Evolutionary conservation across 306 rosid genomes (phyloP).

Genomic region (Trifolium subterraneum): DNA sequence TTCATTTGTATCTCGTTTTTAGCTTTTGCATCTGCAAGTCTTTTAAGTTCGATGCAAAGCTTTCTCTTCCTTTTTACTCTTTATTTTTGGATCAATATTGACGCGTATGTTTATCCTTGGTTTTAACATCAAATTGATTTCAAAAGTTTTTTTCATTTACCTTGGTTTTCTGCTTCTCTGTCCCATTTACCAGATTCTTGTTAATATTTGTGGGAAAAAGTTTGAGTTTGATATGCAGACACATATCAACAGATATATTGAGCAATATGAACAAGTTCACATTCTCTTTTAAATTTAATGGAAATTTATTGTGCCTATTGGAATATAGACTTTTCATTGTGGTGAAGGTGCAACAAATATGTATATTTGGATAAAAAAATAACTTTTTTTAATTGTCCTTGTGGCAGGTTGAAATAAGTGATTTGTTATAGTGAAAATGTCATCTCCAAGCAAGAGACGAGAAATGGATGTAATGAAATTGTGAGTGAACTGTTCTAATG

Average conservation of each 20-base stretch:
- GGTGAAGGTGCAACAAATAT: slow-evolving; percentile 9
- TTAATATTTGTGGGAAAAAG: slow-evolving; percentile 22
- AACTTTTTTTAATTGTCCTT: slow-evolving; percentile 35
- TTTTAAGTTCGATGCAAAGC: not conserved
- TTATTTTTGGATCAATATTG: not conserved
- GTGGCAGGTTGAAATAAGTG: slow-evolving; percentile 58
- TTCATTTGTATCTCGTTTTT: slow-evolving; percentile 15
- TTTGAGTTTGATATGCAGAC: slow-evolving; percentile 26
- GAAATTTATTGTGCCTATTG: slow-evolving; percentile 16
- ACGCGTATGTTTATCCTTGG: slow-evolving; percentile 16
- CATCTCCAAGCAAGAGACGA: slow-evolving; percentile 99
- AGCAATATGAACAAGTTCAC: slow-evolving; percentile 28
- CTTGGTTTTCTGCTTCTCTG: slow-evolving; percentile 21
- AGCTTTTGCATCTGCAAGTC: not conserved
- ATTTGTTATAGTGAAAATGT: slow-evolving; percentile 61
- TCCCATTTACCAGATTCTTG: slow-evolving; percentile 13
- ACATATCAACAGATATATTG: not conserved
- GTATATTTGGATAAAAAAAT: slow-evolving; percentile 2
- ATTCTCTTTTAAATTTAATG: slow-evolving; percentile 24
- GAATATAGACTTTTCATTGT: slow-evolving; percentile 13
- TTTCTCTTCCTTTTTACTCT: not conserved
- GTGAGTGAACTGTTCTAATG: slow-evolving; percentile 58
- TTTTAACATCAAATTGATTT: slow-evolving; percentile 32
- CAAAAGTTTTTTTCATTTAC: slow-evolving; percentile 30
- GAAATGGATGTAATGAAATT: slow-evolving; percentile 99